Evolutionary conservation across 2,329 filamentous ascomycete genomes (phyloP).

Genomic region (Fusarium chaquense): DNA sequence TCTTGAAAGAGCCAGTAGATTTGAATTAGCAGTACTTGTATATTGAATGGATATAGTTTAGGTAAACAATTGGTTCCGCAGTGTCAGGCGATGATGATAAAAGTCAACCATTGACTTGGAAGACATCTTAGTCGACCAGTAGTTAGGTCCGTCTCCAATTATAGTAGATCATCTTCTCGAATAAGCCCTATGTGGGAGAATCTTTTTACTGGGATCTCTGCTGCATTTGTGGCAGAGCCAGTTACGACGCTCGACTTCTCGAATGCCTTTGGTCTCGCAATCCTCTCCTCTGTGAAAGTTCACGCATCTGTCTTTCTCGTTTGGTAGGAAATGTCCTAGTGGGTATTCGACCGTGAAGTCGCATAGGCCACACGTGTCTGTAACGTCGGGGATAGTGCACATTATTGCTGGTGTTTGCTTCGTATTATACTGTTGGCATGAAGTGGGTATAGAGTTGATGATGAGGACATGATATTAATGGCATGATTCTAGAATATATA

Average conservation of each 20-base stretch:
- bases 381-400: background rate
- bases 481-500: background rate
- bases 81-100: background rate
- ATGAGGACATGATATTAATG: fast-evolving
- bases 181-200: background rate
- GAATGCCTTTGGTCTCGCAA: background rate
- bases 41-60: background rate
- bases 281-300: background rate
- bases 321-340: background rate
- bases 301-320: background rate
- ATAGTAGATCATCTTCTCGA: background rate
- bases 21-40: background rate
- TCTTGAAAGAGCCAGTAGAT: background rate
- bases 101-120: fast-evolving
- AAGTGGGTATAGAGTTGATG: background rate
- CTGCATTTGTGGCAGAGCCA: background rate
- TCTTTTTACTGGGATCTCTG: background rate
- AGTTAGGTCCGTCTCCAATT: background rate
- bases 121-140: background rate
- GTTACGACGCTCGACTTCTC: background rate
- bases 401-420: background rate
- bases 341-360: background rate
- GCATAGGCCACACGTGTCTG: background rate
- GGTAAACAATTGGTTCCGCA: background rate
- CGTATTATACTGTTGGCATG: no score